Conservation (phyloP, 208 protist species). For the Vickermania spadyakhi region DNA sequence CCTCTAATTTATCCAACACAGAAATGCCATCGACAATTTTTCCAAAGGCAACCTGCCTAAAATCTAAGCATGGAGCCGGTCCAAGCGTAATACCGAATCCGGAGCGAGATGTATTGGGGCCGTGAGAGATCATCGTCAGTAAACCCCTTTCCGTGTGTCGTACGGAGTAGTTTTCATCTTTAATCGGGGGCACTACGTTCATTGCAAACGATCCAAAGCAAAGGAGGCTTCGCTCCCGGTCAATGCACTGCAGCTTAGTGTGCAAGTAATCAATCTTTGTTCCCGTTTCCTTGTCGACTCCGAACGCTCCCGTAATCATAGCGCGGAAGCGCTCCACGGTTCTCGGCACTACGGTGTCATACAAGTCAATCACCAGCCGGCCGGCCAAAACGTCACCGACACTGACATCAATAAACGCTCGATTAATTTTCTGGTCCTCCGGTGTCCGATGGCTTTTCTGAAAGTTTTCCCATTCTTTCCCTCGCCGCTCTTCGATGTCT, state of each 20-base stretch:
- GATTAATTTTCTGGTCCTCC: constrained; percentile 58
- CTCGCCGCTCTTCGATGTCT: constrained; percentile 69
- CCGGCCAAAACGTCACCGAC: constrained; percentile 64
- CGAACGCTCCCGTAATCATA: constrained; percentile 67
- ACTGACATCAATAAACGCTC: constrained; percentile 75
- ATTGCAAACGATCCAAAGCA: constrained; percentile 38
- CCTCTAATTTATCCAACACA: constrained; percentile 65
- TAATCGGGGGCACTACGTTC: constrained; percentile 17
- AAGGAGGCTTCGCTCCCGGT: constrained; percentile 39
- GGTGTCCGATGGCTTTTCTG: constrained; percentile 62
- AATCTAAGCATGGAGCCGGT: constrained; percentile 64
- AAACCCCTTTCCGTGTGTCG: constrained; percentile 76
- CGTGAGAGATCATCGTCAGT: constrained; percentile 82
- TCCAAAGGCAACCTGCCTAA: constrained; percentile 94
- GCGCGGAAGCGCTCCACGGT: constrained; percentile 86
- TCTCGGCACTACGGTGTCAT: constrained; percentile 68
- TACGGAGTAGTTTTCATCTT: constrained; percentile 87
- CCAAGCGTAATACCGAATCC: constrained; percentile 71
- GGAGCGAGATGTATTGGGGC: constrained; percentile 57
- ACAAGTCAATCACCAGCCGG: constrained; percentile 86
- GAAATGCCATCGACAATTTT: constrained; percentile 71
- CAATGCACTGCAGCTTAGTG: constrained; percentile 44
- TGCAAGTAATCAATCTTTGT: constrained; percentile 73
- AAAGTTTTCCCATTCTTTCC: constrained; percentile 88
- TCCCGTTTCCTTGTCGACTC: constrained; percentile 35